Percentiles rank a stretch among this genome's conserved stretches.
Evolutionary conservation across 805 yeast species (phyloP).

Genomic region (Priceomyces medius): DNA sequence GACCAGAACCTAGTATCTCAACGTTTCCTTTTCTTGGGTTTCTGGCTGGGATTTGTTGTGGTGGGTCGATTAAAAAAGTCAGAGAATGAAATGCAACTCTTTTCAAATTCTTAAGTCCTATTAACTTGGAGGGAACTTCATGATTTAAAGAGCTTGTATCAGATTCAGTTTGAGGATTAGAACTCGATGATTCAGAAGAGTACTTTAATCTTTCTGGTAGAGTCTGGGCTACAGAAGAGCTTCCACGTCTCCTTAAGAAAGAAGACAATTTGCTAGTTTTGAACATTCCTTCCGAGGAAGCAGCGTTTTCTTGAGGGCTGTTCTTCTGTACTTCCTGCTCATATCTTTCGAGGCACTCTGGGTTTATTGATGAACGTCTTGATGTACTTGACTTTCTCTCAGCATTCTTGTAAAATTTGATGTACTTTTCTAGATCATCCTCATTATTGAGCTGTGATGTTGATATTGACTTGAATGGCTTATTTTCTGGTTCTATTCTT

Average conservation of each 20-base stretch:
- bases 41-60: constrained; percentile 90
- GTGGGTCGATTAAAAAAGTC: constrained; percentile 48
- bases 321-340: constrained; percentile 3
- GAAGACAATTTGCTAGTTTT: constrained; percentile 13
- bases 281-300: background rate
- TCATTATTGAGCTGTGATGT: constrained; percentile 16
- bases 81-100: constrained; percentile 44
- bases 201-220: constrained; percentile 3
- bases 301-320: background rate
- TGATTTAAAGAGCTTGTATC: constrained; percentile 4
- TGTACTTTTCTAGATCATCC: constrained; percentile 37
- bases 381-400: constrained; percentile 13
- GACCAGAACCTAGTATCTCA: constrained; percentile 53
- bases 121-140: constrained; percentile 23
- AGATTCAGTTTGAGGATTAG: background rate
- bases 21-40: constrained; percentile 78
- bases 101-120: constrained; percentile 35
- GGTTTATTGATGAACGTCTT: constrained; percentile 13
- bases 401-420: constrained; percentile 26
- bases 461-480: constrained; percentile 11
- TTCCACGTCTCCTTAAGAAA: constrained; percentile 26
- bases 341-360: constrained; percentile 3
- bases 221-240: constrained; percentile 10
- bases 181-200: constrained; percentile 2
- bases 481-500: background rate